phyloP scores from a whole-genome alignment of 148 eudicot species.

The Bassia scoparia region DNA sequence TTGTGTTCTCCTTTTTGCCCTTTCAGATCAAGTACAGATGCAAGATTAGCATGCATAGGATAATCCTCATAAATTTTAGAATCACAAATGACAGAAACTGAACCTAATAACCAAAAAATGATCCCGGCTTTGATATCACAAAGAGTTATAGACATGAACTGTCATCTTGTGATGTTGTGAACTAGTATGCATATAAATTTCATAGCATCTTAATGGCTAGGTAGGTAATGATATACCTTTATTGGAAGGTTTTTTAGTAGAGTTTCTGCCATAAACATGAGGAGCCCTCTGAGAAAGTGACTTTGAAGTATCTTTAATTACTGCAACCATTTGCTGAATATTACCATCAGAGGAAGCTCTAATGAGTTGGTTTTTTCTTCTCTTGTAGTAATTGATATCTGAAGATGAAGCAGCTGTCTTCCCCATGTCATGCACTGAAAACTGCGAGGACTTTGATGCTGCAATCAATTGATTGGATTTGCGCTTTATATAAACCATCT shows the following conservation, averaged over 20 bases:
- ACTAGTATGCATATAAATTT: neutral
- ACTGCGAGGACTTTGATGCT: slow-evolving; percentile 45
- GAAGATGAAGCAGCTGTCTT: slow-evolving; percentile 39
- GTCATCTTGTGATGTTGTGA: neutral
- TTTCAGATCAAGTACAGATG: neutral
- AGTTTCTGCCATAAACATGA: slow-evolving; percentile 32
- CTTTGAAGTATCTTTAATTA: slow-evolving; percentile 27
- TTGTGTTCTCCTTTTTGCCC: neutral
- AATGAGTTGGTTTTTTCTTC: slow-evolving; percentile 71
- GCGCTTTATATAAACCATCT: slow-evolving; percentile 58
- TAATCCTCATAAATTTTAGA: neutral
- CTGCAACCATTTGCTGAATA: slow-evolving; percentile 26
- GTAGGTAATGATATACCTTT: slow-evolving; percentile 37
- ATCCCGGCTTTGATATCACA: neutral
- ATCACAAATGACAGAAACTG: neutral
- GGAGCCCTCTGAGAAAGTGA: slow-evolving; percentile 29
- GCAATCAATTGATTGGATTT: slow-evolving; percentile 85
- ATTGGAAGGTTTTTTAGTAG: slow-evolving; percentile 39
- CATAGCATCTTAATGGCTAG: neutral
- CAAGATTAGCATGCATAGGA: slow-evolving; percentile 4
- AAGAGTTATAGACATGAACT: neutral
- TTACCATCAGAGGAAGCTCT: slow-evolving; percentile 57
- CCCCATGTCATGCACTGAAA: slow-evolving; percentile 34
- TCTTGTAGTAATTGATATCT: slow-evolving; percentile 62
- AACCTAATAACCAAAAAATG: neutral